Evolutionary conservation across 2,329 filamentous ascomycete genomes (phyloP), one percentile per base, ranked within the genome.

Genomic region (Cryphonectria naterciae): DNA sequence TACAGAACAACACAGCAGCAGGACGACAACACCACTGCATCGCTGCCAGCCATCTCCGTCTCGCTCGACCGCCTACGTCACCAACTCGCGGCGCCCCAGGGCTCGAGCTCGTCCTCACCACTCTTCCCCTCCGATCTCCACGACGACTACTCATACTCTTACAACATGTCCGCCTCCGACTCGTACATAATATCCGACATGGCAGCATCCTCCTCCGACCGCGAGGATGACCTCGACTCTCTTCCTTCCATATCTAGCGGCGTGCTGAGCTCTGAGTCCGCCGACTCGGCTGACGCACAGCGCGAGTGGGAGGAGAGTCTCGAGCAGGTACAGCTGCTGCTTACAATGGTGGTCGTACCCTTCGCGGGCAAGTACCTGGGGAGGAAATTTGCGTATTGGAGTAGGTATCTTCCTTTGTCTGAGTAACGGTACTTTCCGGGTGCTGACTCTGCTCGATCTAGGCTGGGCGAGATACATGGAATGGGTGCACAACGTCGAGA

Each of bases 351-450:
- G 65, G 82, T 98, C 76, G 92, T 99, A 66, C 96, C 96, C 2
- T 98, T 97, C 81, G 85, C 94, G 75, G 96, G 96, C 71, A 99
- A 98, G 83, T 98, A 94, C 83, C 89, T 98, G 80, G 96, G 96
- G 62, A 88, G 96, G 80, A 97, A 94, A 81, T 97, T 95, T 84
- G 95, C 95, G 72, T 98, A 97, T 80, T 98, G 94, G 93, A 94
- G 95, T 98, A 86, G 80, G 92, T 85, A 35, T 10, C 2, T 13
- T 68, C 49, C 11, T 32, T 28, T 28, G 37, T 46, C 61, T 10
- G 28, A 35, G 49, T 46, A 35, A 35, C 46, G 37, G 22, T 32
- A 11, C 32, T 10, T 68, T 61, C 70, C 73, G 69, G 73, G 69
- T 63, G 58, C 74, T 70, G 75, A 68, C 68, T 56, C 58, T 65